Percentiles rank a stretch among this genome's conserved stretches.
phyloP scores from a whole-genome alignment of 768 basidiomycete genomes.

The Russula emetica region DNA sequence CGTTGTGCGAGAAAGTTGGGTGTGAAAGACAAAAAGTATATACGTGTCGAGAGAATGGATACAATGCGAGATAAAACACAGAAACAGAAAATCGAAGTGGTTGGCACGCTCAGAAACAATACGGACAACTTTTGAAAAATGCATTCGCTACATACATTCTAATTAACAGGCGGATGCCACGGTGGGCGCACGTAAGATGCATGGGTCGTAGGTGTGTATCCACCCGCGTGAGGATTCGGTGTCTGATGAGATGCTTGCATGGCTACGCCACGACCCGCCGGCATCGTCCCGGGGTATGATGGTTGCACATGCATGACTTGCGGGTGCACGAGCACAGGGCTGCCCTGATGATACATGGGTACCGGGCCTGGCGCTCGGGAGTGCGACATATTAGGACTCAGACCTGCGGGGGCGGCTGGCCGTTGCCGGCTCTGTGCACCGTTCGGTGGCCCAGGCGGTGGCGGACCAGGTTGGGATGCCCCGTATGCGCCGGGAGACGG shows the following conservation, averaged over 20 bases:
- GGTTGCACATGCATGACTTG: constrained; percentile 37
- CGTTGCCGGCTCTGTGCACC: constrained; percentile 41
- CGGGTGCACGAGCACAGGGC: constrained; percentile 63
- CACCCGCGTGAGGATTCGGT: constrained; percentile 24
- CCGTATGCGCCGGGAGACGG: constrained; percentile 49
- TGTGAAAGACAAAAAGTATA: neutral
- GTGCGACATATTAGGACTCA: constrained; percentile 66
- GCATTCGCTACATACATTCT: constrained; percentile 2
- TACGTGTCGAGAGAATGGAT: constrained; percentile 21
- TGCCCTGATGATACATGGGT: constrained; percentile 59
- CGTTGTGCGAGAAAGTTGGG: neutral
- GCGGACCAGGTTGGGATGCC: constrained; percentile 41
- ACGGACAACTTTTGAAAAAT: neutral
- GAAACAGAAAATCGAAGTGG: neutral
- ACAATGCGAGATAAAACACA: constrained; percentile 12
- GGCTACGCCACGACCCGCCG: constrained; percentile 38
- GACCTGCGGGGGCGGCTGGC: constrained; percentile 38
- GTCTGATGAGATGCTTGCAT: constrained; percentile 41
- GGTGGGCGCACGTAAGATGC: constrained; percentile 15
- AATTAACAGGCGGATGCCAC: constrained; percentile 2
- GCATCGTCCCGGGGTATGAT: constrained; percentile 33
- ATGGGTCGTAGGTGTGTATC: constrained; percentile 21
- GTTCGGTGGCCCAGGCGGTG: constrained; percentile 41
- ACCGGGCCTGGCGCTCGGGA: constrained; percentile 37
- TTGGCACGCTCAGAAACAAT: constrained; percentile 2